phyloP scores from a whole-genome alignment of 148 eudicot species.

The Silene uniflora region DNA sequence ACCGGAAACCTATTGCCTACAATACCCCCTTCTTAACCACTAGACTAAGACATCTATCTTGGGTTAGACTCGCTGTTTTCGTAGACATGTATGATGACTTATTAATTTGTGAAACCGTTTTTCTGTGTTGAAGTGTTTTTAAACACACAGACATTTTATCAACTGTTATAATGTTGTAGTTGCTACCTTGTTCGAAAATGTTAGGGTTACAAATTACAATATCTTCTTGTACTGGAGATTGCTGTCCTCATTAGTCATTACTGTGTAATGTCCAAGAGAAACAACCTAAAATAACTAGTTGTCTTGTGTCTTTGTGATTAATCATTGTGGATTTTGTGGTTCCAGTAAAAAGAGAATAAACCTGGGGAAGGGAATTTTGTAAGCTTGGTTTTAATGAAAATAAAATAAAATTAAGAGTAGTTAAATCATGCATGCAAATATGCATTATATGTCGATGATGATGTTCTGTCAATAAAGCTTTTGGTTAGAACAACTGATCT shows the following conservation, averaged over 20 bases:
- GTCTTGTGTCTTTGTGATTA: conserved; percentile 7
- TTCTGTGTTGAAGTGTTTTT: too few species aligned
- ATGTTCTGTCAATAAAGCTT: neutral
- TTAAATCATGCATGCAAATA: conserved; percentile 8
- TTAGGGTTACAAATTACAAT: conserved; percentile 7
- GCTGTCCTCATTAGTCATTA: too few species aligned
- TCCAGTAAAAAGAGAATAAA: conserved; percentile 8
- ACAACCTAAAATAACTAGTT: neutral
- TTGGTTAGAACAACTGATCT: neutral
- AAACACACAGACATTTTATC: too few species aligned
- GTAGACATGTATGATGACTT: too few species aligned
- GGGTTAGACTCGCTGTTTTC: too few species aligned
- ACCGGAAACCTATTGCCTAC: too few species aligned
- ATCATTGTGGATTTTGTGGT: conserved; percentile 12
- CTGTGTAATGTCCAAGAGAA: neutral
- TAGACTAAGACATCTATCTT: too few species aligned
- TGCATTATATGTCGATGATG: conserved; percentile 26
- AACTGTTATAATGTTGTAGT: too few species aligned
- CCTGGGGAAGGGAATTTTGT: conserved; percentile 4
- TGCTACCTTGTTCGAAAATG: too few species aligned
- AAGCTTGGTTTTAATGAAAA: neutral
- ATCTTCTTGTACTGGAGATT: conserved; percentile 9
- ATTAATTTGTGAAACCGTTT: too few species aligned
- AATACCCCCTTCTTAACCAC: too few species aligned
- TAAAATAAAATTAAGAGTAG: neutral